Percentiles rank a stretch among this genome's conserved stretches.
These are phyloP conservation scores for Apiospora sp. DNA, from an alignment of 2,329 filamentous ascomycete genomes.

Conservation along the genomic window DNA sequence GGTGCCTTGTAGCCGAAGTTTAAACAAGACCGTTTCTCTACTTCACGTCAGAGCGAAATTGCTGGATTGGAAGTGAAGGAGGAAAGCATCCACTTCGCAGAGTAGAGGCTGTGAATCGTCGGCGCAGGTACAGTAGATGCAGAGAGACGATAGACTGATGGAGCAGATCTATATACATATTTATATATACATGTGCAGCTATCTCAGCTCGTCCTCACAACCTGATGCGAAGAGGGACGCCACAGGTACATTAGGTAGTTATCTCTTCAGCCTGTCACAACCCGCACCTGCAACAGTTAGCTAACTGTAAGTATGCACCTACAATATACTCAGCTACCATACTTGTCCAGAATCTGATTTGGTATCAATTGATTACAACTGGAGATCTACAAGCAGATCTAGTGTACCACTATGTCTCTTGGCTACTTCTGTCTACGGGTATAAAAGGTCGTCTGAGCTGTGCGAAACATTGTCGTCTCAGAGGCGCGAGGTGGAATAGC, in stretches of 20 bases:
- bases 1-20: conserved; percentile 25
- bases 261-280: background rate
- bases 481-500: background rate
- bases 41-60: conserved; percentile 21
- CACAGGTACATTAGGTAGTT: background rate
- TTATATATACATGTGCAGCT: background rate
- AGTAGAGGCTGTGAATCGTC: background rate
- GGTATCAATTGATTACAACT: background rate
- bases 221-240: background rate
- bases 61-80: background rate
- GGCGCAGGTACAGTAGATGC: background rate
- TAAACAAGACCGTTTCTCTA: conserved; percentile 21
- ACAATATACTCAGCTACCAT: background rate
- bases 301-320: no score
- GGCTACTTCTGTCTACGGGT: background rate
- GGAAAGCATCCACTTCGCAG: background rate
- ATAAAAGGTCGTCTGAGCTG: background rate
- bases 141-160: background rate
- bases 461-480: background rate
- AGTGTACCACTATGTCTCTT: background rate
- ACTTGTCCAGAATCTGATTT: background rate
- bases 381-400: no score
- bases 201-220: background rate
- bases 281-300: background rate
- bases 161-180: background rate